Evolutionary conservation across 2,329 filamentous ascomycete species (phyloP).

Genomic region (Macrophomina pseudophaseolina): DNA sequence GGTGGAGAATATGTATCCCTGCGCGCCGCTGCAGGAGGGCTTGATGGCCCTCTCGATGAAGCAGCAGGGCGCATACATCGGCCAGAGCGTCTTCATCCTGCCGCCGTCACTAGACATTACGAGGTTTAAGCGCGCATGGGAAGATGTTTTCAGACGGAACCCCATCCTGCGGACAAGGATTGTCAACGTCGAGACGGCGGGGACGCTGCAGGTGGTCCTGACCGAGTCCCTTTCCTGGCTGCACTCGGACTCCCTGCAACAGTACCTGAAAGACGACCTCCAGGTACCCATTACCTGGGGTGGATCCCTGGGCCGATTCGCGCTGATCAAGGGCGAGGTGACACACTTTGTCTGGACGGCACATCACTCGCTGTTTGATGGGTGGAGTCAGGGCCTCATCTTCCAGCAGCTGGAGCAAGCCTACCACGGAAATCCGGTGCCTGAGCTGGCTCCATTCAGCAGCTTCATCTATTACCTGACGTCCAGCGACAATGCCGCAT

Average conservation of each 20-base stretch:
- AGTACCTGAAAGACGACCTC: slow-evolving; percentile 41
- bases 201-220: slow-evolving; percentile 40
- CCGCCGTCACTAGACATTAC: slow-evolving; percentile 32
- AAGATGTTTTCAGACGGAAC: slow-evolving; percentile 48
- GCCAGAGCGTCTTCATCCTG: slow-evolving; percentile 34
- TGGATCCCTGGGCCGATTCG: slow-evolving; percentile 44
- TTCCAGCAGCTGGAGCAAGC: slow-evolving; percentile 7
- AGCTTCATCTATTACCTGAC: not conserved
- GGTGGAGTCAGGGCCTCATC: slow-evolving; percentile 31
- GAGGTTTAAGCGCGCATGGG: slow-evolving; percentile 54
- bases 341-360: slow-evolving; percentile 31
- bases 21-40: slow-evolving; percentile 60
- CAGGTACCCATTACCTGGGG: slow-evolving; percentile 47
- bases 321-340: slow-evolving; percentile 35
- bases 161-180: slow-evolving; percentile 55
- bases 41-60: slow-evolving; percentile 60
- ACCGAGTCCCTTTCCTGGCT: slow-evolving; percentile 31
- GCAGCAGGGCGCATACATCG: slow-evolving; percentile 58
- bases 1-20: slow-evolving; percentile 60
- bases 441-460: slow-evolving; percentile 1
- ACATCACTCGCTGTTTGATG: slow-evolving; percentile 46
- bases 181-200: slow-evolving; percentile 38
- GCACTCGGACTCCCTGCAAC: not conserved
- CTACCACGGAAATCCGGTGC: not conserved
- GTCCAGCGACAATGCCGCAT: not conserved